phyloP scores from a whole-genome alignment of 2,329 filamentous ascomycete genomes.

The Penicillium sumatraense region DNA sequence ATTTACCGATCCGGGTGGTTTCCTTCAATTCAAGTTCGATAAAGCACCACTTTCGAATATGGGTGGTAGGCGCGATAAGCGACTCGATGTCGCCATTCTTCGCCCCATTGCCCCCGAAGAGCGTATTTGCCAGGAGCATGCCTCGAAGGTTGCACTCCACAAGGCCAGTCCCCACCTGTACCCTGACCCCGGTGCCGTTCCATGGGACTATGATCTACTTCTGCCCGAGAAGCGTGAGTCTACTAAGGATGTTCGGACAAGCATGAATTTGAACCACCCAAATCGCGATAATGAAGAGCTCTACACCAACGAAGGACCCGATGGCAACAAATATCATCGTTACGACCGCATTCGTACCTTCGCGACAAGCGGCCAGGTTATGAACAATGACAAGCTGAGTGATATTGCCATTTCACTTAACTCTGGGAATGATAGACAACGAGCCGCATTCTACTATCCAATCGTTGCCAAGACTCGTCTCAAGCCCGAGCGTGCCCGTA shows the following conservation, averaged over 20 bases:
- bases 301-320: constrained; percentile 51
- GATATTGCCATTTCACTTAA: constrained; percentile 64
- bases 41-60: constrained; percentile 59
- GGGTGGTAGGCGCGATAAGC: constrained; percentile 58
- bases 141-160: constrained; percentile 53
- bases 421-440: constrained; percentile 44
- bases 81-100: constrained; percentile 63
- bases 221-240: constrained; percentile 55
- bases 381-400: constrained; percentile 57
- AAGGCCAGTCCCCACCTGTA: constrained; percentile 55
- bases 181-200: constrained; percentile 57
- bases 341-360: constrained; percentile 65
- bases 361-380: constrained; percentile 60
- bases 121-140: constrained; percentile 52
- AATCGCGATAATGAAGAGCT: constrained; percentile 58
- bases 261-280: constrained; percentile 58
- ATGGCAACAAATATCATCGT: constrained; percentile 54
- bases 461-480: constrained; percentile 62
- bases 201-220: constrained; percentile 65
- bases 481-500: constrained; percentile 53
- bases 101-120: constrained; percentile 57
- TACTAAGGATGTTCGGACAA: constrained; percentile 58
- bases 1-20: constrained; percentile 62
- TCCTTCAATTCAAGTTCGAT: constrained; percentile 65
- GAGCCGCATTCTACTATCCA: constrained; percentile 67